These are phyloP conservation scores for Entomortierella beljakovae DNA, from an alignment of 192 early-diverging fungal species.

Conservation along the genomic window DNA sequence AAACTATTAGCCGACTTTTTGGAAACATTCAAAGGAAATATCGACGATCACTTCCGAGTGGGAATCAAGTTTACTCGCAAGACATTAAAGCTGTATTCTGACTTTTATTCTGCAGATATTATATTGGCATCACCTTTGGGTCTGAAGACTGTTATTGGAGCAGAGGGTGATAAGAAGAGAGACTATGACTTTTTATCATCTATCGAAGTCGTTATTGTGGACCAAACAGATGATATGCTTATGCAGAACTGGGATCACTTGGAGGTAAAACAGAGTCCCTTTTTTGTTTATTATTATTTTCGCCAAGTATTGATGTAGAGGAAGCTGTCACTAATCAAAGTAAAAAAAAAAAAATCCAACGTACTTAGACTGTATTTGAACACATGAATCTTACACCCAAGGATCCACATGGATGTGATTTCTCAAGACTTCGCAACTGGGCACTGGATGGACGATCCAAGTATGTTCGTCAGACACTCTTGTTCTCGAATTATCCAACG, in stretches of 20 bases:
- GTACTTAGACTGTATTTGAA: conserved; percentile 76
- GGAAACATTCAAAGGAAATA: conserved; percentile 91
- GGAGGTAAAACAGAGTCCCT: too few species aligned
- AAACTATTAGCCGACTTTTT: conserved; percentile 75
- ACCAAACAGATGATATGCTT: conserved; percentile 85
- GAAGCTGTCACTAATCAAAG: too few species aligned
- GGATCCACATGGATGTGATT: conserved; percentile 93
- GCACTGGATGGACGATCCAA: conserved; percentile 87
- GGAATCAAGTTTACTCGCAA: conserved; percentile 92
- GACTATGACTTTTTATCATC: conserved; percentile 96
- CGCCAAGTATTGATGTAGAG: conserved; percentile 2
- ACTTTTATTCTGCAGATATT: conserved; percentile 93
- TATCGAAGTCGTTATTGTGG: conserved; percentile 90
- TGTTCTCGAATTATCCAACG: conserved; percentile 83
- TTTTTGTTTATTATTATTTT: background rate
- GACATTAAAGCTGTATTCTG: conserved; percentile 86
- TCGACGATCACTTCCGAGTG: conserved; percentile 95
- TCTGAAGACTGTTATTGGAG: conserved; percentile 87
- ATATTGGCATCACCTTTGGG: conserved; percentile 95
- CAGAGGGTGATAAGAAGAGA: conserved; percentile 84
- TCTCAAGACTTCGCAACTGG: conserved; percentile 90
- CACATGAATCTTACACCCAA: conserved; percentile 92
- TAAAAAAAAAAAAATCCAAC: too few species aligned
- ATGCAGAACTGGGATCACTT: conserved; percentile 99
- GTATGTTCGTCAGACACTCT: conserved; percentile 90